A percentile compares a stretch with the other conserved stretches of the same genome.
phyloP scores from a whole-genome alignment of 23 red algal genomes.

The Cyanidioschyzon merolae region DNA sequence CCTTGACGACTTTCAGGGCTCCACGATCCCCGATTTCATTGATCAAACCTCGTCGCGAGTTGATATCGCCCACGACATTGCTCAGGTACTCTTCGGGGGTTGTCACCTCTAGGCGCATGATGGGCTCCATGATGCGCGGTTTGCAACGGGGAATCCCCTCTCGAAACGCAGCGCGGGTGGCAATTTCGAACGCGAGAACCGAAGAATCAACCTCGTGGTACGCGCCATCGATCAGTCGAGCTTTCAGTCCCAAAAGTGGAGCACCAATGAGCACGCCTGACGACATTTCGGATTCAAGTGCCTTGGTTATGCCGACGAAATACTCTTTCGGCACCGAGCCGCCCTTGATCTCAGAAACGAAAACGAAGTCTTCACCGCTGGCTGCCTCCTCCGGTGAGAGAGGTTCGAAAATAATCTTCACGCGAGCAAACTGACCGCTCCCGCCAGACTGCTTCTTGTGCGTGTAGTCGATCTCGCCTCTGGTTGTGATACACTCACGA shows the following conservation, averaged over 20 bases:
- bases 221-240: constrained; percentile 66
- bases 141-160: constrained; percentile 70
- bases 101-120: constrained; percentile 92
- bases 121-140: constrained; percentile 87
- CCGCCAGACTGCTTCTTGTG: constrained; percentile 99
- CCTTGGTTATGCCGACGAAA: constrained; percentile 83
- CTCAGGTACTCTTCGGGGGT: constrained; percentile 79
- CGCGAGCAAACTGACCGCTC: constrained; percentile 95
- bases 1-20: constrained; percentile 67
- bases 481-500: constrained; percentile 80
- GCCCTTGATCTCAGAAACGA: constrained; percentile 94
- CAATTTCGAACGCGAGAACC: constrained; percentile 98
- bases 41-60: constrained; percentile 78
- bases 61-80: constrained; percentile 89
- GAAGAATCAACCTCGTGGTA: constrained; percentile 99
- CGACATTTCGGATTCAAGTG: constrained; percentile 58
- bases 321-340: constrained; percentile 90
- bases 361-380: constrained; percentile 51
- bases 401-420: constrained; percentile 68
- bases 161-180: constrained; percentile 70
- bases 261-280: constrained; percentile 80
- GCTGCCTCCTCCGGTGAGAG: constrained; percentile 25
- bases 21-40: constrained; percentile 67
- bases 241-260: constrained; percentile 74
- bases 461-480: constrained; percentile 71